These are phyloP conservation scores for Apophysomyces trapeziformis DNA, from an alignment of 371 early-diverging fungal species.

Conservation along the genomic window DNA sequence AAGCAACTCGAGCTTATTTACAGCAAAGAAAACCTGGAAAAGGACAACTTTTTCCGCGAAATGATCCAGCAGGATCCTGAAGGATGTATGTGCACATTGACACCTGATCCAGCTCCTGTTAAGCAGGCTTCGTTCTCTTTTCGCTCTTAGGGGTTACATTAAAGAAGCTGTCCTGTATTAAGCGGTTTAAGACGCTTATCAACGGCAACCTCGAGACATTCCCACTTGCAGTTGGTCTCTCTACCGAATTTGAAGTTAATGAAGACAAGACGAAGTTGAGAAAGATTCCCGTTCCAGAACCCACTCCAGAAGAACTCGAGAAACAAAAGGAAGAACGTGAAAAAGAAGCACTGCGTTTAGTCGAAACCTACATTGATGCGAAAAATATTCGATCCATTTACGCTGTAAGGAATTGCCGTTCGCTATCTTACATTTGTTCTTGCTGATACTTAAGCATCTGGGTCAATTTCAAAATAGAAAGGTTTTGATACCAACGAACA, in stretches of 20 bases:
- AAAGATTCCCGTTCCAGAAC: constrained; percentile 12
- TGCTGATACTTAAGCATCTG: too few species aligned
- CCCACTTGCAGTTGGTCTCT: constrained; percentile 30
- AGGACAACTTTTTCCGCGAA: constrained; percentile 50
- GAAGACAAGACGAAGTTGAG: constrained; percentile 49
- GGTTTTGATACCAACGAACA: constrained; percentile 32
- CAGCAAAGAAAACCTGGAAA: constrained; percentile 40
- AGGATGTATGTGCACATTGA: constrained; percentile 35
- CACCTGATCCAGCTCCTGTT: neutral
- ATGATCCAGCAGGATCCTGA: constrained; percentile 45
- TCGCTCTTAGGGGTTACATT: constrained; percentile 44
- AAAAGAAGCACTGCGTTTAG: constrained; percentile 12
- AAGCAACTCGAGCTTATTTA: constrained; percentile 39
- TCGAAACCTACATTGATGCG: constrained; percentile 19
- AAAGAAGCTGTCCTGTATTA: constrained; percentile 43
- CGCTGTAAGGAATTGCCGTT: constrained; percentile 32
- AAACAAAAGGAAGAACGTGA: constrained; percentile 15
- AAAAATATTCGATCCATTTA: constrained; percentile 47
- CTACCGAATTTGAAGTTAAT: constrained; percentile 39
- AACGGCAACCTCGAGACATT: constrained; percentile 38
- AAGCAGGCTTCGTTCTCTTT: neutral
- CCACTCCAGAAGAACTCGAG: constrained; percentile 6
- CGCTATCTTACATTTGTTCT: neutral
- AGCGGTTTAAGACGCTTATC: constrained; percentile 46
- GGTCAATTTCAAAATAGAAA: constrained; percentile 28